Evolutionary conservation across 1,284 basidiomycete species (phyloP), one percentile per base, ranked within the genome.

Genomic region (Austroboletus niveus): DNA sequence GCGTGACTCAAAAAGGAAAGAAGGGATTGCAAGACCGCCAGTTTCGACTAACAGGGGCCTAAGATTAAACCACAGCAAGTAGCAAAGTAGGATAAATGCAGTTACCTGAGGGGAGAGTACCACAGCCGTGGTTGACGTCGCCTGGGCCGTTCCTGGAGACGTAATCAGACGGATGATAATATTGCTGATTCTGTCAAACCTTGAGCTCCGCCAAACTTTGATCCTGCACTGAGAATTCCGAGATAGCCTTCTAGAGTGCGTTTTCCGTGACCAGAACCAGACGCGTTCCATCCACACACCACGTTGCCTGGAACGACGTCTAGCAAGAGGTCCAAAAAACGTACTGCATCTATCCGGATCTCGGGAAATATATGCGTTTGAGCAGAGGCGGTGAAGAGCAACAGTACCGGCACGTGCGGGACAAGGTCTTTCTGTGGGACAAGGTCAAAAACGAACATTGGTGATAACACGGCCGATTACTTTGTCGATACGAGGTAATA

Each of bases 281-380:
- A 69, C 43, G 74, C 73, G 42, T 77, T 78, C 88, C 91, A 94
- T 2, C 86, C 84, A 43, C 75, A 72, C 2, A 87, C 81, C 14
- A 94, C 81, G 9, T 79, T 72, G 14, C 77, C 74, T 1, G 94
- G 92, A 4, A 90, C 80, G 45, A 78, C 67, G 34, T 89, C 84
- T 3, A 98, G 77, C 34, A 94, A 79, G 14, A 97, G 69, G 62
- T 92, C 82, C 45, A 99, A 72, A 56, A 95, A 82, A 27, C 85
- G 83, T 56, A 96, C 79, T 1, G 94, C 93, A 65, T 98, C 96
- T 42, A 98, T 79, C 9, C 94, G 81, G 52, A 98, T 91, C 61
- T 95, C 92, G 9, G 94, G 93, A 68, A 94, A 96, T 52, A 99
- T 97, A 63, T 97, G 90, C 0, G 92, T 94, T 66, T 97, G 87